Base-by-base conservation (phyloP, 2,329 filamentous ascomycete species). In the Sarocladium oryzae region DNA sequence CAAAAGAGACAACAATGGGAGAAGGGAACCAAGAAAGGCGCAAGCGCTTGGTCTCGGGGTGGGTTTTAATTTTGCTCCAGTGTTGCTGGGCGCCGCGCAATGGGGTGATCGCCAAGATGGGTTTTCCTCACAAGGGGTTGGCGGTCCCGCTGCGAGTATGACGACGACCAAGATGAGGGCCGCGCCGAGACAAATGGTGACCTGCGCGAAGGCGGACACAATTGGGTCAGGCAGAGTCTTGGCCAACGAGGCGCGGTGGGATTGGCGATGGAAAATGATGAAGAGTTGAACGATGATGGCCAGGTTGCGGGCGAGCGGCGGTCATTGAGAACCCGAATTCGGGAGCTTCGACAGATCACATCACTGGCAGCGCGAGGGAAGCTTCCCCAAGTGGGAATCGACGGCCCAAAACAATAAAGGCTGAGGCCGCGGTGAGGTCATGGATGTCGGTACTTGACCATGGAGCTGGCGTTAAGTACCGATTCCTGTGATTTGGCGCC, bases 11-110 rank as follows among this genome's bases (percentile, higher is more conserved):
- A n/a, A n/a, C n/a, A n/a, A 26, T 8, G 16, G n/a, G 18, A 16
- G 3, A 20, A 8, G 43, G 16, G 15, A 23, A 33, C 3, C 21
- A 20, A 33, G 43, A 33, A 33, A 30, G 11, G 43, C 26, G 24
- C 43, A 30, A 30, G 13, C 28, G n/a, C 26, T 33, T 18, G 43
- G 43, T 48, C 15, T 48, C 43, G 33, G n/a, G 43, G 43, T 48
- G 43, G 43, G 43, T 48, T 48, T 48, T 48, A 48, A 48, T 48
- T 48, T 48, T 48, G 43, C 28, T 43, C 40, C 15, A 43, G 21
- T 43, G 23, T 26, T 43, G 21, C 40, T 43, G 40, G 43, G 43
- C 43, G 40, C 40, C 43, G 40, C 40, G 43, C 40, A 20, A n/a
- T 26, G 23, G 40, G n/a, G 13, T 20, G 24, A 13, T 48, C 26